A percentile compares a stretch with the other conserved stretches of the same genome.
Conservation (phyloP, 495 filamentous ascomycete species). For the Cairneyella variabilis region DNA sequence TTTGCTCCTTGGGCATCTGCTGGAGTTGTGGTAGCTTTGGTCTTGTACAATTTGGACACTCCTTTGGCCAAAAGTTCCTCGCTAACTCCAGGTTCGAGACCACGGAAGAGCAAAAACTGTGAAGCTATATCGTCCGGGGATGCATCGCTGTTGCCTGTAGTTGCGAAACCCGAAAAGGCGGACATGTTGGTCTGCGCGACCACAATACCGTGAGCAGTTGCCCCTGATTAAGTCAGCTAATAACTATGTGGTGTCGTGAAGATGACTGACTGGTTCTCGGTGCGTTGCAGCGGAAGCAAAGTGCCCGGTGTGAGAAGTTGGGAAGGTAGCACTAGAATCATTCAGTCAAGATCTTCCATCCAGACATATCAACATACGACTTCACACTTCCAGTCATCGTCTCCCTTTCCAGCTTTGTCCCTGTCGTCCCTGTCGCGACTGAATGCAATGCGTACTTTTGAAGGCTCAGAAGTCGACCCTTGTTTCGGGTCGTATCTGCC, state of each 20-base stretch:
- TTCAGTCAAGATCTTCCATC: constrained; percentile 10
- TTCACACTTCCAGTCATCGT: constrained; percentile 75
- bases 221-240: constrained; percentile 18
- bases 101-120: constrained; percentile 76
- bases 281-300: constrained; percentile 73
- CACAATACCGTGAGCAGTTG: constrained; percentile 26
- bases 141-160: constrained; percentile 78
- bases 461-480: constrained; percentile 45
- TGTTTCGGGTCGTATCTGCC: constrained; percentile 24
- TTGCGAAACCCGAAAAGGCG: constrained; percentile 37
- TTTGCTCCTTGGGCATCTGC: constrained; percentile 38
- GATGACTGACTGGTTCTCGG: constrained; percentile 60
- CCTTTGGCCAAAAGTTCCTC: constrained; percentile 78
- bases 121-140: constrained; percentile 70
- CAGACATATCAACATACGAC: constrained; percentile 45
- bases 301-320: constrained; percentile 65
- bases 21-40: constrained; percentile 36
- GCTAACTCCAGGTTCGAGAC: constrained; percentile 67
- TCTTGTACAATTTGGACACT: constrained; percentile 72
- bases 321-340: constrained; percentile 60
- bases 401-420: constrained; percentile 43
- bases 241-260: neutral
- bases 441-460: constrained; percentile 57
- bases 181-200: constrained; percentile 23
- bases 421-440: constrained; percentile 55